Conservation (phyloP, 2,329 filamentous ascomycete species). For the Diaporthe australafricana region DNA sequence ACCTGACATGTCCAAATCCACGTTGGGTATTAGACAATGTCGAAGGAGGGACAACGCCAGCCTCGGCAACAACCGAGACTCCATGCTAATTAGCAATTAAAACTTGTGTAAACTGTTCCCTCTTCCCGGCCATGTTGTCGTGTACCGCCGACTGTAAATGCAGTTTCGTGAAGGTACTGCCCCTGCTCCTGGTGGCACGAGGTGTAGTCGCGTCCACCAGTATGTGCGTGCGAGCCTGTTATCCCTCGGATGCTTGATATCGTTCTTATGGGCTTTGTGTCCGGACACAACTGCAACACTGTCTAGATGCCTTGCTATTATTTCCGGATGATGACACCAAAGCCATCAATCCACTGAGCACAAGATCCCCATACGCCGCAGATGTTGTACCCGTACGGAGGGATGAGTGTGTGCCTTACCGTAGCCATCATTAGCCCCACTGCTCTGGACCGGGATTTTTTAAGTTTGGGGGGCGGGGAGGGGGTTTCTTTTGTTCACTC, state of each 20-base stretch:
- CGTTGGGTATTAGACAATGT: background rate
- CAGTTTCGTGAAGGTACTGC: background rate
- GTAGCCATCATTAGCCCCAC: constrained; percentile 41
- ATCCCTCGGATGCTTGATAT: background rate
- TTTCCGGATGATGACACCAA: constrained; percentile 73
- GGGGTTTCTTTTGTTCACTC: constrained; percentile 56
- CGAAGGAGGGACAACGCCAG: constrained; percentile 33
- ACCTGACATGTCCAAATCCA: background rate
- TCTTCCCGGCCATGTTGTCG: background rate
- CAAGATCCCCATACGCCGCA: constrained; percentile 88
- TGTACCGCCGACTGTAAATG: constrained; percentile 23
- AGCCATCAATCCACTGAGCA: constrained; percentile 84
- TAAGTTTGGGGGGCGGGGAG: too few species aligned
- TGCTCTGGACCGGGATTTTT: background rate
- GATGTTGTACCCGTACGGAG: constrained; percentile 88
- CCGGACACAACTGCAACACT: background rate
- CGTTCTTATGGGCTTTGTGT: background rate
- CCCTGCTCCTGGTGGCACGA: background rate
- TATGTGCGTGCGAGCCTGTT: constrained; percentile 20
- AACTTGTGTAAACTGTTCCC: constrained; percentile 11
- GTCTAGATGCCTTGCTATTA: background rate
- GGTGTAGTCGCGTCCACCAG: constrained; percentile 10
- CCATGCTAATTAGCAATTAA: constrained; percentile 37
- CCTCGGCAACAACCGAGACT: constrained; percentile 10
- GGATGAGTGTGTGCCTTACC: constrained; percentile 84